Conservation (phyloP, 1,139 yeast species). For the Pichia sp. region DNA sequence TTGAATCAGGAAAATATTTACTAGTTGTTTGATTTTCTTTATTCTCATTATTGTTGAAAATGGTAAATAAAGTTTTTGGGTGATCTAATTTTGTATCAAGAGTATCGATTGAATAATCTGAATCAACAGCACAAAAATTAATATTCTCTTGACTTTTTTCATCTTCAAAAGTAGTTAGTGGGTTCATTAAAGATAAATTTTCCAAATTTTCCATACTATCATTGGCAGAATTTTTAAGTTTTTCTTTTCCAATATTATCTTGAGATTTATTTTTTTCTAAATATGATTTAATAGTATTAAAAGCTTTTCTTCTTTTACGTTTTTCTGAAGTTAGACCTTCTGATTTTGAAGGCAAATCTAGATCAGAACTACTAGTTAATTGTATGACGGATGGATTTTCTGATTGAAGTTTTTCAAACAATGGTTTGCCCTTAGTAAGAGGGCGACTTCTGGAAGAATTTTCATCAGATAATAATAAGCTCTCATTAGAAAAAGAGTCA, state of each 20-base stretch:
- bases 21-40: neutral
- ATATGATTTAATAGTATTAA: constrained; percentile 12
- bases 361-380: too few relatives aligned
- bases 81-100: constrained; percentile 2
- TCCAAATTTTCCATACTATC: too few relatives aligned
- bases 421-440: too few relatives aligned
- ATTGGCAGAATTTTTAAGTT: neutral
- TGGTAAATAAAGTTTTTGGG: constrained; percentile 6
- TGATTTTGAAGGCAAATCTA: too few relatives aligned
- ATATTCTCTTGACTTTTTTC: neutral
- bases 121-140: neutral
- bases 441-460: neutral
- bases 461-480: neutral
- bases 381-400: too few relatives aligned
- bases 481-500: neutral
- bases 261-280: constrained; percentile 13
- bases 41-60: neutral
- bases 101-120: constrained; percentile 1
- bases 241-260: constrained; percentile 2
- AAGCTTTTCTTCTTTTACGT: constrained; percentile 11
- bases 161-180: constrained; percentile 4
- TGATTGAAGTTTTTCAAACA: too few relatives aligned
- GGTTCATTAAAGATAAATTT: neutral
- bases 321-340: constrained; percentile 1
- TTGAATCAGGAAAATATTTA: neutral